Conservation (phyloP, 352 stramenopile genomes). For the Globisporangium perplexum region DNA sequence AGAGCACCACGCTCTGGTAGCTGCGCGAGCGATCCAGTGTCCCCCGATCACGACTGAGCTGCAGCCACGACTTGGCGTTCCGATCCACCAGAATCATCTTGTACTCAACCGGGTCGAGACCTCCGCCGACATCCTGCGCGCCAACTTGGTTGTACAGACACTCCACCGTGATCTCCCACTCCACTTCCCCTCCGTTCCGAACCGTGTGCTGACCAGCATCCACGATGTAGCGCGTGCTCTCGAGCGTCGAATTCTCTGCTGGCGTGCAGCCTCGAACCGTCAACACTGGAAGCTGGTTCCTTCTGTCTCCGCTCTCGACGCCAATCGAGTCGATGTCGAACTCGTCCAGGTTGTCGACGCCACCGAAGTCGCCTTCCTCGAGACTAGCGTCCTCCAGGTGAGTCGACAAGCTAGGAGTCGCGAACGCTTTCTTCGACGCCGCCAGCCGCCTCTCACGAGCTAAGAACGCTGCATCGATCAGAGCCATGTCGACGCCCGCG, state of each 20-base stretch:
- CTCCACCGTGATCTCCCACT: conserved; percentile 88
- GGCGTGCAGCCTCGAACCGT: conserved; percentile 77
- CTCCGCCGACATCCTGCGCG: conserved; percentile 16
- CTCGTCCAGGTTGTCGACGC: conserved; percentile 72
- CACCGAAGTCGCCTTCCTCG: conserved; percentile 35
- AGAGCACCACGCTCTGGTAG: conserved; percentile 83
- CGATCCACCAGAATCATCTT: conserved; percentile 68
- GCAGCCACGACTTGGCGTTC: conserved; percentile 71
- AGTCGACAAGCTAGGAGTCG: conserved; percentile 26
- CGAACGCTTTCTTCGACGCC: conserved; percentile 39
- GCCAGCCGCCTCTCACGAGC: conserved; percentile 52
- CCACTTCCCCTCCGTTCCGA: conserved; percentile 79
- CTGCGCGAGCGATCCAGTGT: conserved; percentile 63
- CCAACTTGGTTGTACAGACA: conserved; percentile 45
- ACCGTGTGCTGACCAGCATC: conserved; percentile 86
- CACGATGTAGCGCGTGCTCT: conserved; percentile 81
- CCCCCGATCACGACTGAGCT: conserved; percentile 73
- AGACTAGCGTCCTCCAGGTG: conserved; percentile 29
- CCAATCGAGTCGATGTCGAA: conserved; percentile 68
- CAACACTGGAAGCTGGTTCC: conserved; percentile 54
- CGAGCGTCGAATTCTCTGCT: conserved; percentile 72
- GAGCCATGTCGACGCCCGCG: conserved; percentile 20
- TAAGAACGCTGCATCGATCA: conserved; percentile 61
- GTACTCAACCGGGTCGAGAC: conserved; percentile 67
- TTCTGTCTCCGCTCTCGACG: conserved; percentile 26